Evolutionary conservation across 2,329 filamentous ascomycete genomes (phyloP), one percentile per base, ranked within the genome.

Genomic region (Beauveria asiatica): DNA sequence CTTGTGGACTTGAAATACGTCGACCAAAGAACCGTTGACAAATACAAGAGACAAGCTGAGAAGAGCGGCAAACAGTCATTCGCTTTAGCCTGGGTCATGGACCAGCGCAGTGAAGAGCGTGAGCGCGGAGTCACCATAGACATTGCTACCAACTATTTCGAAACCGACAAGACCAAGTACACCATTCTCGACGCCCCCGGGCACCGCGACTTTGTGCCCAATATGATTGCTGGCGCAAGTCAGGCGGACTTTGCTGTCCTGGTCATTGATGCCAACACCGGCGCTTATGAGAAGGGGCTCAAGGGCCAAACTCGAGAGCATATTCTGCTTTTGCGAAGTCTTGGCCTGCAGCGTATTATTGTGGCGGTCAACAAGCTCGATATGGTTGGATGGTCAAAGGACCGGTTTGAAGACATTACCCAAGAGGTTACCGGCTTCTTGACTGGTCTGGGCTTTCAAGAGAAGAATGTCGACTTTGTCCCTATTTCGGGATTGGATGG

Each of bases 351-450:
- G 63, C 83, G 88, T 27, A 80, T 99, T 17, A 87, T 99, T 46
- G 88, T 99, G 30, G 92, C 90, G 1, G 85, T 99, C 63, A 99
- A 99, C 76, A 99, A 99, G 73, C 87, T 99, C 67, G 94, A 99
- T 71, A 87, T 86, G 17, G 86, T 93, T 7, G 77, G 79, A 6
- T 99, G 95, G 95, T 89, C 87, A 2, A 78, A 90, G 71, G 86
- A 85, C 5, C 83, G 91, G 2, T 99, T 95, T 66, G 82, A 90
- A 25, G 89, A 96, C 67, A 97, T 99, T 60, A 82, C 84, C 48
- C 84, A 91, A 63, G 90, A 96, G 67, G 86, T 96, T 64, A 84
- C 84, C 0, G 87, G 90, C 0, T 97, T 99, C 71, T 77, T 99
- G 62, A 85, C 83, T 0, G 84, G 87, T 1, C 89, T 92, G 0